Conservation (phyloP, 2,329 filamentous ascomycete species). For the Furcasterigmium furcatum region DNA sequence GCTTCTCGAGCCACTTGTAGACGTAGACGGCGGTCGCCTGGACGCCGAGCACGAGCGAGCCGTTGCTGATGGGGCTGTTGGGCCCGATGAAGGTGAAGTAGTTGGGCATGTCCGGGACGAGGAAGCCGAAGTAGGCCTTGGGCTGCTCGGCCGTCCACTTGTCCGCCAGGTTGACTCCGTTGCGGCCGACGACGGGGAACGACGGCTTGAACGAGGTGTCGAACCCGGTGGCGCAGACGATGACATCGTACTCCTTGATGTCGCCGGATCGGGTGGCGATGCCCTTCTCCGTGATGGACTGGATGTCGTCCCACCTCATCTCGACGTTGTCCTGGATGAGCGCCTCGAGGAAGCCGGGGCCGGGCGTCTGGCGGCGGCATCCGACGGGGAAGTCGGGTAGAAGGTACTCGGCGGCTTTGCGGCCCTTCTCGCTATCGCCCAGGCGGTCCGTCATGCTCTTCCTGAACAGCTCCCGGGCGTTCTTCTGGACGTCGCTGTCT, state of each 20-base stretch:
- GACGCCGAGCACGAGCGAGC: slow-evolving; percentile 12
- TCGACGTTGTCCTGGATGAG: slow-evolving; percentile 11
- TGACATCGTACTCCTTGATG: slow-evolving; percentile 11
- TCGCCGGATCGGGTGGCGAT: background rate
- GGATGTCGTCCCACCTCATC: slow-evolving; percentile 12
- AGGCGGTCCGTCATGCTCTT: slow-evolving; percentile 36
- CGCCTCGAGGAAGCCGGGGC: slow-evolving; percentile 15
- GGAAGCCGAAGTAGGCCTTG: slow-evolving; percentile 22
- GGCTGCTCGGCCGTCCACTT: slow-evolving; percentile 43
- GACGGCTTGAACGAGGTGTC: slow-evolving; percentile 13
- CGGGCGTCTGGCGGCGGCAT: slow-evolving; percentile 14
- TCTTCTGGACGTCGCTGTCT: too few relatives aligned
- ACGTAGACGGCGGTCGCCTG: slow-evolving; percentile 22
- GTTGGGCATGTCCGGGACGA: slow-evolving; percentile 24
- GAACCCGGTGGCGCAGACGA: too few relatives aligned
- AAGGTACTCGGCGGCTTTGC: too few relatives aligned
- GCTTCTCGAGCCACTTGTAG: slow-evolving; percentile 16
- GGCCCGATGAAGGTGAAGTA: slow-evolving; percentile 21
- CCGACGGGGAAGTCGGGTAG: slow-evolving; percentile 16
- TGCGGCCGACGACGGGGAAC: slow-evolving; percentile 43
- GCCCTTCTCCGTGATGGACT: slow-evolving; percentile 10
- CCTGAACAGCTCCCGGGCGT: too few relatives aligned
- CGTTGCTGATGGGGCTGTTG: slow-evolving; percentile 11
- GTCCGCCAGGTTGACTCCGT: slow-evolving; percentile 43
- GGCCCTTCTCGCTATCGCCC: slow-evolving; percentile 31